These are phyloP conservation scores for Aspergillus sparsus DNA, from an alignment of 495 filamentous ascomycete genomes.

Conservation along the genomic window DNA sequence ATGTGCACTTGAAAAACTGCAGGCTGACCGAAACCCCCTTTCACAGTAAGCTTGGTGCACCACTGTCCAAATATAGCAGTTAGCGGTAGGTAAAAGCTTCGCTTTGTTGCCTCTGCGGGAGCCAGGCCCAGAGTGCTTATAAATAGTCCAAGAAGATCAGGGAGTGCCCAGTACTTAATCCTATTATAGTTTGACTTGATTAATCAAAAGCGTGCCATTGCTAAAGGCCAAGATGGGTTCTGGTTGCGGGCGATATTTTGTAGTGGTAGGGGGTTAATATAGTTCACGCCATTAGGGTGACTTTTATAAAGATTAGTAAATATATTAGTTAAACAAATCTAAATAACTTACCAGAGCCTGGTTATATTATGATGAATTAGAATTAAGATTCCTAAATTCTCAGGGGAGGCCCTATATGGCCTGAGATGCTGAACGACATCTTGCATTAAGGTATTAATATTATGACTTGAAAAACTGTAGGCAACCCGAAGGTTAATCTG, in stretches of 20 bases:
- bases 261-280: neutral
- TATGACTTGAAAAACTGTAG: neutral
- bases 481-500: conserved; percentile 8
- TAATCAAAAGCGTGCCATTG: neutral
- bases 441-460: neutral
- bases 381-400: neutral
- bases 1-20: conserved; percentile 4
- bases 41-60: conserved; percentile 13
- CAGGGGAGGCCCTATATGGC: neutral
- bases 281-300: neutral
- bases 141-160: conserved; percentile 18
- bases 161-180: conserved; percentile 14
- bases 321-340: neutral
- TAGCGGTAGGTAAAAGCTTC: conserved; percentile 18
- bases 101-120: conserved; percentile 12
- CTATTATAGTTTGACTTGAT: neutral
- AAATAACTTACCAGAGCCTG: neutral
- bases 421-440: neutral
- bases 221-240: neutral
- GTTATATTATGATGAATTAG: neutral
- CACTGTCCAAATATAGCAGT: conserved; percentile 20
- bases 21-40: neutral
- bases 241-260: conserved; percentile 8
- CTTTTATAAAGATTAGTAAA: neutral
- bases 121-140: conserved; percentile 9